phyloP scores from a whole-genome alignment of 2,329 filamentous ascomycete species.

The Monilinia polystroma region DNA sequence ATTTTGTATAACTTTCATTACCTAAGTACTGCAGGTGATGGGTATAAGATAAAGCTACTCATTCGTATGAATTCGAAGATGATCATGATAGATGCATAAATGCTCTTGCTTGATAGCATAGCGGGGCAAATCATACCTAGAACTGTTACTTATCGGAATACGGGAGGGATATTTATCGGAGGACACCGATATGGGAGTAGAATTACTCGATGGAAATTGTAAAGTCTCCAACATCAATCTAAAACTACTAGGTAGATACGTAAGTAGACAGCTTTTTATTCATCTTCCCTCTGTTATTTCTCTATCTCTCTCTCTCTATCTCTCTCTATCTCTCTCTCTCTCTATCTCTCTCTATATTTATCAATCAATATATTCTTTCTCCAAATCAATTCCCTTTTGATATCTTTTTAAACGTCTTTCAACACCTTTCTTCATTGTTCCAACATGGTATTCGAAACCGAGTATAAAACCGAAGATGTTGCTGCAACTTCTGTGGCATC shows the following conservation, averaged over 20 bases:
- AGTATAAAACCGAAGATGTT: constrained; percentile 58
- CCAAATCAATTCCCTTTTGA: not conserved
- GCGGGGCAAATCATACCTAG: constrained; percentile 25
- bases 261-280: not conserved
- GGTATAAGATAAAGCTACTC: no score
- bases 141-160: no score
- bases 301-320: not conserved
- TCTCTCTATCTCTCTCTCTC: no score
- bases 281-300: not conserved
- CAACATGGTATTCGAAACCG: constrained; percentile 43
- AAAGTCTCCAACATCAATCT: not conserved
- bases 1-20: no score
- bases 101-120: not conserved
- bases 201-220: constrained; percentile 36
- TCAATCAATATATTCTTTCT: no score
- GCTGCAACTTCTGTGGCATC: constrained; percentile 50
- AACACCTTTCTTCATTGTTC: not conserved
- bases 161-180: constrained; percentile 25
- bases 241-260: not conserved
- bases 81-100: not conserved
- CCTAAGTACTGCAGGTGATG: no score
- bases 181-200: constrained; percentile 22
- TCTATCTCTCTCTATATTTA: not conserved
- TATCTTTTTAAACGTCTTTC: not conserved
- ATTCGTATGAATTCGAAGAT: no score